These are phyloP conservation scores for Cardamine resedifolia DNA, from an alignment of 345 rosid species.

Conservation along the genomic window DNA sequence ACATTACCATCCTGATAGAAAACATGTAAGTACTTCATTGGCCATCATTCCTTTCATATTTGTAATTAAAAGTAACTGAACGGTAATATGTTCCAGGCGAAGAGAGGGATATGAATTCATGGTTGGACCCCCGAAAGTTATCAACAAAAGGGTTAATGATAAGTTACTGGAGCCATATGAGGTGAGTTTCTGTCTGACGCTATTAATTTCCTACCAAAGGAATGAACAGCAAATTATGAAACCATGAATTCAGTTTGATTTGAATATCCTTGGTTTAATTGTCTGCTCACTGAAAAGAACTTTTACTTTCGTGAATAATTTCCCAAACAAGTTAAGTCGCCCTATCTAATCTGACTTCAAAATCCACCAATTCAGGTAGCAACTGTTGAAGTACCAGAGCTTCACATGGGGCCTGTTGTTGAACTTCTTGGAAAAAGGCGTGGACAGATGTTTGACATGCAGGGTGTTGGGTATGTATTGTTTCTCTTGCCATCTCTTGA, in stretches of 20 bases:
- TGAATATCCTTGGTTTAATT: slow-evolving; percentile 10
- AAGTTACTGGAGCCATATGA: slow-evolving; percentile 84
- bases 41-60: slow-evolving; percentile 20
- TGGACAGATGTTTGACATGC: slow-evolving; percentile 95
- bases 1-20: slow-evolving; percentile 91
- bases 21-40: slow-evolving; percentile 65
- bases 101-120: slow-evolving; percentile 98
- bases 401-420: slow-evolving; percentile 91
- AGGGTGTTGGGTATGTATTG: slow-evolving; percentile 66
- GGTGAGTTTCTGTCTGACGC: slow-evolving; percentile 48
- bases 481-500: slow-evolving; percentile 15
- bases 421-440: slow-evolving; percentile 98
- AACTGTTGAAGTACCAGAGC: slow-evolving; percentile 93
- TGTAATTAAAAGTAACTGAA: slow-evolving; percentile 32
- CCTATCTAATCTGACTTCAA: slow-evolving; percentile 13
- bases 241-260: slow-evolving; percentile 4
- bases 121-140: slow-evolving; percentile 99
- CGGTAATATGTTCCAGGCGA: slow-evolving; percentile 61
- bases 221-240: slow-evolving; percentile 18
- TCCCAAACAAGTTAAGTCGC: background rate
- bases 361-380: slow-evolving; percentile 59
- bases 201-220: background rate
- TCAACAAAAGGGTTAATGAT: slow-evolving; percentile 73
- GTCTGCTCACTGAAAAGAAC: background rate
- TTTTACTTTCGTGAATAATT: background rate